Evolutionary conservation across 768 basidiomycete genomes (phyloP).

Genomic region (Calocybe cyanea): DNA sequence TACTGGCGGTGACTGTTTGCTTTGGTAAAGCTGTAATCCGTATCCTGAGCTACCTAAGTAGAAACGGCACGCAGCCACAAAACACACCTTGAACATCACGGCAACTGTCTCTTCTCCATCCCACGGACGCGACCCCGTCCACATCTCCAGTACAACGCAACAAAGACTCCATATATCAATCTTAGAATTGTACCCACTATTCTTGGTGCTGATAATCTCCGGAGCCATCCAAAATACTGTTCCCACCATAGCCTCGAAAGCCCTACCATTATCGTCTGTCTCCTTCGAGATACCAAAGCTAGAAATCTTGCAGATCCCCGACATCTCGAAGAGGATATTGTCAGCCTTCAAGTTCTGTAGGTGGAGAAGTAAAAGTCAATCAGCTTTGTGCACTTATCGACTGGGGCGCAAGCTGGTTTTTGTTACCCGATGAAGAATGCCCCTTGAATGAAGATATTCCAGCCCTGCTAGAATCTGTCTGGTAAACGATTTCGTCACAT

Average conservation of each 20-base stretch:
- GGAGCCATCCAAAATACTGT: slow-evolving; percentile 99
- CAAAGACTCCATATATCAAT: slow-evolving; percentile 99
- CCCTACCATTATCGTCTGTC: slow-evolving; percentile 79
- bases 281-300: slow-evolving; percentile 99
- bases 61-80: too few species aligned
- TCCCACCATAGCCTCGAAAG: slow-evolving; percentile 91
- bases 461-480: too few species aligned
- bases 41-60: not conserved
- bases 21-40: slow-evolving; percentile 67
- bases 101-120: too few species aligned
- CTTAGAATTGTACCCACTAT: too few species aligned
- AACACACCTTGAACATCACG: too few species aligned
- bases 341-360: slow-evolving; percentile 92
- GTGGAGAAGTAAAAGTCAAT: slow-evolving; percentile 5
- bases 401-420: slow-evolving; percentile 17
- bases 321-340: slow-evolving; percentile 96
- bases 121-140: too few species aligned
- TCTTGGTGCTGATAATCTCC: too few species aligned
- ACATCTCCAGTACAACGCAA: slow-evolving; percentile 95
- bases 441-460: too few species aligned
- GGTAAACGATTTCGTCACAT: too few species aligned
- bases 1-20: slow-evolving; percentile 83
- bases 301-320: too few species aligned
- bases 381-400: too few species aligned
- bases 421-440: slow-evolving; percentile 89